phyloP scores from a whole-genome alignment of 2,329 filamentous ascomycete species.

The Monilinia aucupariae region DNA sequence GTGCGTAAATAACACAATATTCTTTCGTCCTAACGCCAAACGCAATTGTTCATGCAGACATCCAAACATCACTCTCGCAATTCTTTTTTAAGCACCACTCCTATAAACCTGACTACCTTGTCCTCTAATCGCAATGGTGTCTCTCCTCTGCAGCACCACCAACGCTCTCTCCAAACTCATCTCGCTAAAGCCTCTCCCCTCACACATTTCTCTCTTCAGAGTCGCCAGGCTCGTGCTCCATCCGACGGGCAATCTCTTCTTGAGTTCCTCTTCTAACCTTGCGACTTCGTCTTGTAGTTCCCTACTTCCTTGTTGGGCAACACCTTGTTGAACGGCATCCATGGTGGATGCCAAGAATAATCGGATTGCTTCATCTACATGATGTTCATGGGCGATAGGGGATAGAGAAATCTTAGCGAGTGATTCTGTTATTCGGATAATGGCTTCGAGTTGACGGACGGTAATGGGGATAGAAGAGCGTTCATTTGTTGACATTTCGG shows the following conservation, averaged over 20 bases:
- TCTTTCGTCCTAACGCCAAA: slow-evolving; percentile 7
- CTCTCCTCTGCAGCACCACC: slow-evolving; percentile 78
- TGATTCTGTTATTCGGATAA: slow-evolving; percentile 94
- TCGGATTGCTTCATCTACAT: slow-evolving; percentile 95
- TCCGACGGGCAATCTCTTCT: slow-evolving; percentile 81
- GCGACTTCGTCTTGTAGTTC: slow-evolving; percentile 87
- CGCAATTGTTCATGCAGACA: slow-evolving; percentile 1
- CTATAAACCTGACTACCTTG: slow-evolving; percentile 71
- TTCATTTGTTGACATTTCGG: slow-evolving; percentile 82
- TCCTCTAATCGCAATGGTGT: slow-evolving; percentile 77
- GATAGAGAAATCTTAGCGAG: slow-evolving; percentile 86
- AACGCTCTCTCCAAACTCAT: slow-evolving; percentile 78
- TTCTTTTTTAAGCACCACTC: slow-evolving; percentile 57
- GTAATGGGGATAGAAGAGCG: slow-evolving; percentile 96
- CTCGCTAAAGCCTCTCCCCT: slow-evolving; percentile 85
- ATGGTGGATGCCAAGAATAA: slow-evolving; percentile 95
- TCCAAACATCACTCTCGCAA: slow-evolving; percentile 1
- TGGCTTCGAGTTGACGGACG: slow-evolving; percentile 92
- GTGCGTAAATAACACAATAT: background rate
- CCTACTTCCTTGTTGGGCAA: slow-evolving; percentile 69
- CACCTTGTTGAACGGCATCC: slow-evolving; percentile 89
- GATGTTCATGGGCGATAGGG: slow-evolving; percentile 78
- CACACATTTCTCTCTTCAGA: slow-evolving; percentile 83
- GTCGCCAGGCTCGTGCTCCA: slow-evolving; percentile 91
- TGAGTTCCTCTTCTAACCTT: slow-evolving; percentile 83